phyloP scores from a whole-genome alignment of 2,329 filamentous ascomycete genomes.

The Venturia nashicola region DNA sequence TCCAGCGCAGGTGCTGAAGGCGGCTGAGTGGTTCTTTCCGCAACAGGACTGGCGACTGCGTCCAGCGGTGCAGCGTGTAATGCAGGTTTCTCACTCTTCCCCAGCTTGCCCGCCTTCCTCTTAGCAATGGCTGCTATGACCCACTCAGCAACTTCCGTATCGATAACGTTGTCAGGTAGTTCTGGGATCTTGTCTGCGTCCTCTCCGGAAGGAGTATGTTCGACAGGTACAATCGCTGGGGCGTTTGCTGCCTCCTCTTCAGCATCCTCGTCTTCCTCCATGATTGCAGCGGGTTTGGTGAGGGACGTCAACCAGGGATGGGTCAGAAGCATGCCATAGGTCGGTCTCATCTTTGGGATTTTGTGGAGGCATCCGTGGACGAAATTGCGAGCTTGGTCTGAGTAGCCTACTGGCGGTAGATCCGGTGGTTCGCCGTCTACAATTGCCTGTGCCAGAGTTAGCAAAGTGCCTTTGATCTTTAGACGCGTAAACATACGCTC shows the following conservation, averaged over 20 bases:
- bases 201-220: neutral
- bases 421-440: constrained; percentile 93
- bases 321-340: constrained; percentile 76
- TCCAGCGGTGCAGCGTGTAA: constrained; percentile 80
- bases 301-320: constrained; percentile 78
- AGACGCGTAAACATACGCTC: constrained; percentile 54
- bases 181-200: neutral
- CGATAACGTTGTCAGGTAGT: constrained; percentile 36
- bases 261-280: constrained; percentile 51
- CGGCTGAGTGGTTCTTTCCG: neutral
- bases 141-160: constrained; percentile 80
- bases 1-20: neutral
- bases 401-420: constrained; percentile 68
- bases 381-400: constrained; percentile 70
- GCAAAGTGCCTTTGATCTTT: neutral
- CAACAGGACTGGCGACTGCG: constrained; percentile 33
- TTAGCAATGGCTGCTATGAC: constrained; percentile 59
- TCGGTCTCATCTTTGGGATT: constrained; percentile 81
- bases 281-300: constrained; percentile 62
- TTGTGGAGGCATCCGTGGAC: constrained; percentile 87
- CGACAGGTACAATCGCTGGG: constrained; percentile 13
- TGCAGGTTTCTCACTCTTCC: constrained; percentile 56
- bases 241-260: constrained; percentile 16
- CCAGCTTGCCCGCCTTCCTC: constrained; percentile 46
- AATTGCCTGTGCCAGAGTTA: constrained; percentile 58